Conservation (phyloP, 257 asterid genomes). For the Solanum neorickii region DNA sequence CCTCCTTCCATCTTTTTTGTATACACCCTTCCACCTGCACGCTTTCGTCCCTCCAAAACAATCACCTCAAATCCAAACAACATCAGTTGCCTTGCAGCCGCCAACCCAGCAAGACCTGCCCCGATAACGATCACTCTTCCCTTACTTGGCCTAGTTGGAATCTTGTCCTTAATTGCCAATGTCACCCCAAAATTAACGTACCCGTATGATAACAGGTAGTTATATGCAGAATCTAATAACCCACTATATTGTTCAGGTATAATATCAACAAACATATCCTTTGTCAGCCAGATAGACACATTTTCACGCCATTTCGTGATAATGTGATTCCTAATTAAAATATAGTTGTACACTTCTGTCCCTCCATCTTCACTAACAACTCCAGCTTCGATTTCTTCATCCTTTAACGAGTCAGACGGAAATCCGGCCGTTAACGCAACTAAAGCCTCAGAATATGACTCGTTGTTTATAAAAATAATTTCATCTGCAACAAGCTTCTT, state of each 20-base stretch:
- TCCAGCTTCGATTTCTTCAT: background rate
- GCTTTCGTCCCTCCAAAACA: background rate
- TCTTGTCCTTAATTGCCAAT: background rate
- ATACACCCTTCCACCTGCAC: background rate
- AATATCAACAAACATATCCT: background rate
- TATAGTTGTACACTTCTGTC: background rate
- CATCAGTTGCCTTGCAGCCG: background rate
- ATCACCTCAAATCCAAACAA: background rate
- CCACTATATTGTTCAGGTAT: background rate
- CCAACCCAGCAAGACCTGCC: background rate
- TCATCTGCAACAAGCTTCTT: background rate
- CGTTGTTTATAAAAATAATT: background rate
- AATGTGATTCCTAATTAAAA: background rate
- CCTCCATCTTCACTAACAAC: background rate
- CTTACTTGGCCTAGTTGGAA: background rate
- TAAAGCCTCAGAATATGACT: background rate
- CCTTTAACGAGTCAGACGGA: background rate
- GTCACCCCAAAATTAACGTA: background rate
- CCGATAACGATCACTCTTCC: background rate
- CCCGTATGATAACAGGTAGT: background rate
- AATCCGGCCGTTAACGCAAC: background rate
- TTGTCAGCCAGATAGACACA: background rate
- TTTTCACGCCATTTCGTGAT: background rate
- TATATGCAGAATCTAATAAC: background rate
- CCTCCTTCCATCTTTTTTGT: background rate